phyloP scores from a whole-genome alignment of 495 filamentous ascomycete genomes.

The Coniosporium apollinis region DNA sequence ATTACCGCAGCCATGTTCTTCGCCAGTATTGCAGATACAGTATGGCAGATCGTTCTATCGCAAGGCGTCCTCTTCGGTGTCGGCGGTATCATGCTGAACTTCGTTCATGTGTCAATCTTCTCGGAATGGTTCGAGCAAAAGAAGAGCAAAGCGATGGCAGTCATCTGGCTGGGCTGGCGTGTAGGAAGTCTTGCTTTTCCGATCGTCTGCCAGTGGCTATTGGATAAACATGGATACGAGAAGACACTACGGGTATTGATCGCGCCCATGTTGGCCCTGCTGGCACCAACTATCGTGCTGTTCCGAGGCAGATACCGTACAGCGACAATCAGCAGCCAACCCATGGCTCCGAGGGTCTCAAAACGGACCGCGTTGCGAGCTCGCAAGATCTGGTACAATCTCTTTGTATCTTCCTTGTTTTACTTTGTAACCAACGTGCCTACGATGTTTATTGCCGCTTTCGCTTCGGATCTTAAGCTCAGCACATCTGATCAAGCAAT shows the following conservation, averaged over 20 bases:
- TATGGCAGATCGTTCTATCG: conserved; percentile 9
- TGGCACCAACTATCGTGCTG: conserved; percentile 7
- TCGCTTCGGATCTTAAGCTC: conserved; percentile 4
- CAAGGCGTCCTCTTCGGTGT: conserved; percentile 9
- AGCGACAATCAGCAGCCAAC: conserved; percentile 3
- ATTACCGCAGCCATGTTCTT: conserved; percentile 7
- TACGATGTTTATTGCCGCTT: conserved; percentile 10
- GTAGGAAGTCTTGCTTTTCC: conserved; percentile 8
- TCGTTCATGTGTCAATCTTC: conserved; percentile 10
- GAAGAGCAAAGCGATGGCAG: conserved; percentile 7
- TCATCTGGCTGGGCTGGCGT: conserved; percentile 9
- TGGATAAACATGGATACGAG: conserved; percentile 8
- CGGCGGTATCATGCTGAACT: conserved; percentile 10
- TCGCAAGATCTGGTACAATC: conserved; percentile 4
- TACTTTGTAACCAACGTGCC: conserved; percentile 8
- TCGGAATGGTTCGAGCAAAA: conserved; percentile 11
- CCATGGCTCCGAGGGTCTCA: conserved; percentile 5
- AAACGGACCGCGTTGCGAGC: conserved; percentile 4
- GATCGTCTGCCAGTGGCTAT: conserved; percentile 8
- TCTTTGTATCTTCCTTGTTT: conserved; percentile 5
- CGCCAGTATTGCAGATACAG: conserved; percentile 6
- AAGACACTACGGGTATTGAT: conserved; percentile 7
- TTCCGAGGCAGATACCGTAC: conserved; percentile 8
- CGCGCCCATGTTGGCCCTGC: conserved; percentile 8
- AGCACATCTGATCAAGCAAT: conserved; percentile 7